A percentile compares a stretch with the other conserved stretches of the same genome.
Evolutionary conservation across 176 grass and related monocot genomes (phyloP).

Genomic region (Oryza longistaminata): DNA sequence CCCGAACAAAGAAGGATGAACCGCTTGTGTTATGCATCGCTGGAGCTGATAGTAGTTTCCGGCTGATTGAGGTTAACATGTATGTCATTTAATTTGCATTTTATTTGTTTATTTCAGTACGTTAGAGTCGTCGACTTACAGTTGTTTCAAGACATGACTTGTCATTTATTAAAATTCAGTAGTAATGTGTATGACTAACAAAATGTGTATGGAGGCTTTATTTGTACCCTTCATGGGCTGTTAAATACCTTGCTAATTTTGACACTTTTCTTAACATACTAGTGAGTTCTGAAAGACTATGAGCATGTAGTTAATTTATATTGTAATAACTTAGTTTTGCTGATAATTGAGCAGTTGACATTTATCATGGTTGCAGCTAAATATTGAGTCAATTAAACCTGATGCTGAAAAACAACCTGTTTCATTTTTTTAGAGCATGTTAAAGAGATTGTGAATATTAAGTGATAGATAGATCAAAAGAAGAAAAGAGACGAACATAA

Average conservation of each 20-base stretch:
- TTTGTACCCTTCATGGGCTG: background rate
- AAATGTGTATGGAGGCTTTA: background rate
- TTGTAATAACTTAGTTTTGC: conserved; percentile 12
- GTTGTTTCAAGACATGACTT: conserved; percentile 26
- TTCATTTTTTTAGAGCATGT: background rate
- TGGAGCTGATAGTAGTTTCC: conserved; percentile 98
- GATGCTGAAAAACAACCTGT: background rate
- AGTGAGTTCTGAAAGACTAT: background rate
- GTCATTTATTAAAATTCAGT: conserved; percentile 1
- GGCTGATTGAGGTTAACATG: conserved; percentile 98
- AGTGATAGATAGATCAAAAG: background rate
- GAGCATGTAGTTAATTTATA: conserved; percentile 9
- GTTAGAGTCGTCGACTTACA: background rate
- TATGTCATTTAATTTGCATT: conserved; percentile 52
- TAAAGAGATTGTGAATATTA: conserved; percentile 16
- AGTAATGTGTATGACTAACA: background rate
- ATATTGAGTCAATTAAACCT: background rate
- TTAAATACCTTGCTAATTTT: conserved; percentile 5
- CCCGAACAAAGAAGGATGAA: conserved; percentile 78
- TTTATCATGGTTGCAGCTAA: background rate
- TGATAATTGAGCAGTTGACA: conserved; percentile 16
- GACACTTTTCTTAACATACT: conserved; percentile 11
- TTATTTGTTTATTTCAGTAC: conserved; percentile 1
- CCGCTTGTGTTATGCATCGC: conserved; percentile 94
- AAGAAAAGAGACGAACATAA: conserved; percentile 19